Percentiles rank a stretch among this genome's conserved stretches.
Conservation (phyloP, 2,329 filamentous ascomycete genomes). For the Elsinoe australis region DNA sequence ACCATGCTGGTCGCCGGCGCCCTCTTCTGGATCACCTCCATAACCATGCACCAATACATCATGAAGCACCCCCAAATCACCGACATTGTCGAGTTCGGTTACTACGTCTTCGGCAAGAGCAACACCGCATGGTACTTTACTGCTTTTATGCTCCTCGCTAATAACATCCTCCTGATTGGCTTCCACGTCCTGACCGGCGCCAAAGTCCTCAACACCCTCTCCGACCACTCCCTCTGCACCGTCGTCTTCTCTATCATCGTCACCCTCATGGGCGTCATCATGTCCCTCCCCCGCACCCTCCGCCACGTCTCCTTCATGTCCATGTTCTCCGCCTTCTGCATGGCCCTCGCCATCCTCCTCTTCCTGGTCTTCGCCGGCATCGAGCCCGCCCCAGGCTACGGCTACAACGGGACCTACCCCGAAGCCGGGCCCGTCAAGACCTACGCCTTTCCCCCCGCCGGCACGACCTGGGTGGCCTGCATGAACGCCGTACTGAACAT, state of each 20-base stretch:
- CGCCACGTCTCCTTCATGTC: constrained; percentile 46
- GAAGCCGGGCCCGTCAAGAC: constrained; percentile 38
- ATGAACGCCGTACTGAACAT: constrained; percentile 47
- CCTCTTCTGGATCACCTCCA: constrained; percentile 45
- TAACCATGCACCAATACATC: constrained; percentile 47
- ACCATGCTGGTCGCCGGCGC: constrained; percentile 41
- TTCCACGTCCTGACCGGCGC: constrained; percentile 46
- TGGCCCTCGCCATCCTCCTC: constrained; percentile 44
- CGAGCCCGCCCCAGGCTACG: constrained; percentile 31
- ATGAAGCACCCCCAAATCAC: constrained; percentile 46
- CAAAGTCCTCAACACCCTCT: constrained; percentile 44
- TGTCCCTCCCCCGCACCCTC: constrained; percentile 41
- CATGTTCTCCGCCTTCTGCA: constrained; percentile 43
- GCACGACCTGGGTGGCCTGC: constrained; percentile 41
- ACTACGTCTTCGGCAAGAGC: constrained; percentile 40
- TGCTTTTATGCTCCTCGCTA: constrained; percentile 43
- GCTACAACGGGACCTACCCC: constrained; percentile 42
- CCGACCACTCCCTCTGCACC: constrained; percentile 43
- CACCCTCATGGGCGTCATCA: constrained; percentile 41
- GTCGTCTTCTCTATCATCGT: constrained; percentile 43
- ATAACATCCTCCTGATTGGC: constrained; percentile 46
- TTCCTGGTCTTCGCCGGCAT: constrained; percentile 45
- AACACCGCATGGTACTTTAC: constrained; percentile 40
- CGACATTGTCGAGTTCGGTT: constrained; percentile 46
- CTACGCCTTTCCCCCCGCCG: constrained; percentile 42